These are phyloP conservation scores for Effrenium voratum DNA, from an alignment of 73 alveolate genomes.

Conservation along the genomic window DNA sequence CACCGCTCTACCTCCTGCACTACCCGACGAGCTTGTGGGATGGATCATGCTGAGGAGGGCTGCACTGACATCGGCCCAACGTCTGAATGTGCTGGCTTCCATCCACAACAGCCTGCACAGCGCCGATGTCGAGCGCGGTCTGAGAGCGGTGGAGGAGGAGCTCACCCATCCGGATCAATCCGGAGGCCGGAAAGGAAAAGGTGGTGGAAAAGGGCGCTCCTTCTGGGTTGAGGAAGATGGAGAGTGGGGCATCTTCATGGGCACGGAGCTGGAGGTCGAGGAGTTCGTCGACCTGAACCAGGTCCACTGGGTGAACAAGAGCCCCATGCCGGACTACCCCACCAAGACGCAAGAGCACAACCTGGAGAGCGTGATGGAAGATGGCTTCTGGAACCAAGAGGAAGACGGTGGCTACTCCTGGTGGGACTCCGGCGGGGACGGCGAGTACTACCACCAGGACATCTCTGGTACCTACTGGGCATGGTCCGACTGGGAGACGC, in stretches of 20 bases:
- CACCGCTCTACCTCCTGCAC: no score
- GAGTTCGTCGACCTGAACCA: background rate
- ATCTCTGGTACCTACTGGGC: background rate
- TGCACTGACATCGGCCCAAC: no score
- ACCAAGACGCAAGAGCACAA: no score
- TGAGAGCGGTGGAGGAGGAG: background rate
- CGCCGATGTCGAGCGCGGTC: background rate
- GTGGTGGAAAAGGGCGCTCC: background rate
- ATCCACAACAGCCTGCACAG: background rate
- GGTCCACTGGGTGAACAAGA: background rate
- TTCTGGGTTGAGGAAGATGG: background rate
- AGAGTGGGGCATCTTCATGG: background rate
- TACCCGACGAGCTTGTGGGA: no score
- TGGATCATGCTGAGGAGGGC: no score
- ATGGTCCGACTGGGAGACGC: background rate
- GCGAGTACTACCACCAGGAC: background rate
- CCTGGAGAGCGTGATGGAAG: no score
- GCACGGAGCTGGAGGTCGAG: background rate
- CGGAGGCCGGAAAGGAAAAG: background rate
- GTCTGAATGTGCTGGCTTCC: background rate
- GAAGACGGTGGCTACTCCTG: background rate
- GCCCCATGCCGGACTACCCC: no score
- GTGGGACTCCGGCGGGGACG: background rate
- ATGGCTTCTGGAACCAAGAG: background rate
- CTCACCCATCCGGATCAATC: background rate